Evolutionary conservation across 169 alveolate genomes (phyloP).

Genomic region (Plasmodium relictum): DNA sequence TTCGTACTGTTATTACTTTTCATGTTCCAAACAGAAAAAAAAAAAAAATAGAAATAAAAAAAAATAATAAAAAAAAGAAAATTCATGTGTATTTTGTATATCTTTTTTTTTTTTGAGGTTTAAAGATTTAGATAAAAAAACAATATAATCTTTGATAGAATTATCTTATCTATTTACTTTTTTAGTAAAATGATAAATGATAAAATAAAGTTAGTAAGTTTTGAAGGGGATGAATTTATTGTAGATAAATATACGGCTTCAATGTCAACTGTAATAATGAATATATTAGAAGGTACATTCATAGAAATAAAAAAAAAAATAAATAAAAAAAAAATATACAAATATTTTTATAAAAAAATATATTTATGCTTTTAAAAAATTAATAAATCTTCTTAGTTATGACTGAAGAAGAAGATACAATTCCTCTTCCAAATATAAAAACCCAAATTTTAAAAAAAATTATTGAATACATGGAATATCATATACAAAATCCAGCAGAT

Average conservation of each 20-base stretch:
- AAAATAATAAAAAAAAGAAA: no score
- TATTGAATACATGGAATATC: conserved; percentile 93
- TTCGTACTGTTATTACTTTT: no score
- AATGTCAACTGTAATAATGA: conserved; percentile 90
- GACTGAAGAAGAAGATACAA: conserved; percentile 89
- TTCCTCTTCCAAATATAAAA: conserved; percentile 95
- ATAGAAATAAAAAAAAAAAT: conserved; percentile 4
- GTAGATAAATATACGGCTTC: conserved; percentile 92
- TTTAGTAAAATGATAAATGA: conserved; percentile 58
- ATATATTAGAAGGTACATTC: conserved; percentile 91
- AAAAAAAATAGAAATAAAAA: no score
- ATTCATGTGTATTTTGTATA: no score
- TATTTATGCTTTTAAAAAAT: conserved; percentile 6
- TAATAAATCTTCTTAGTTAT: conserved; percentile 40
- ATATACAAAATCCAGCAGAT: conserved; percentile 92
- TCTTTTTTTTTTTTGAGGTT: no score
- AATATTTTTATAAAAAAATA: conserved; percentile 27
- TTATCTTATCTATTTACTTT: background rate
- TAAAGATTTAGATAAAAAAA: no score
- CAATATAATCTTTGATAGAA: background rate
- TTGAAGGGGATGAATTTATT: conserved; percentile 93
- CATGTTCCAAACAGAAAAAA: no score
- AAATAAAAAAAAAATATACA: background rate
- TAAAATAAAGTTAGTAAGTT: conserved; percentile 89
- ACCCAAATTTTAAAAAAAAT: conserved; percentile 90